These are phyloP conservation scores for Termitomyces sp. DNA, from an alignment of 768 basidiomycete genomes.

Conservation along the genomic window DNA sequence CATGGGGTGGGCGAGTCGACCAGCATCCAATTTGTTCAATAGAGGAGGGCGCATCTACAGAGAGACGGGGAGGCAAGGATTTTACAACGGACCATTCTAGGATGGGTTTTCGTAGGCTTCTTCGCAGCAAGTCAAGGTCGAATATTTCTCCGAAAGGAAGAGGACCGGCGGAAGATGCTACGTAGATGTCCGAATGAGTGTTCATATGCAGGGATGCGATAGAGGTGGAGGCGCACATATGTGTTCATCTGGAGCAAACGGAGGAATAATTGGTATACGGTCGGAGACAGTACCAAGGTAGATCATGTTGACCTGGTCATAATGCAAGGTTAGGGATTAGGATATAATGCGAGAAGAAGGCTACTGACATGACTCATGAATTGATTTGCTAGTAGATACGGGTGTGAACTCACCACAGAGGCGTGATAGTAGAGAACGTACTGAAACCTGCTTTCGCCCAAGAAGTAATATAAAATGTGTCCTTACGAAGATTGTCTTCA, in stretches of 20 bases:
- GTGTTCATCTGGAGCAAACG: conserved; percentile 38
- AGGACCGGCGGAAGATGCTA: conserved; percentile 26
- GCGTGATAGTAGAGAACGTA: conserved; percentile 20
- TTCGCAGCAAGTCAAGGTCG: conserved; percentile 32
- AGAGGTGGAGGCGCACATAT: conserved; percentile 21
- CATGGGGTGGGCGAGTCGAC: conserved; percentile 21
- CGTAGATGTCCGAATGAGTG: background rate
- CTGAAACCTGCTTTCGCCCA: conserved; percentile 56
- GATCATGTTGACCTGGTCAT: conserved; percentile 39
- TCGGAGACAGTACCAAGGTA: conserved; percentile 40
- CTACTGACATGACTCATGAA: conserved; percentile 28
- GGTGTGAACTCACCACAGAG: background rate
- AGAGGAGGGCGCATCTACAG: conserved; percentile 8
- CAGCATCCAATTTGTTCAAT: conserved; percentile 25
- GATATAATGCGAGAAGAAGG: background rate
- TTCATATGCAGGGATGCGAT: background rate
- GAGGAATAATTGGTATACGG: conserved; percentile 42
- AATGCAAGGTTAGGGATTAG: background rate
- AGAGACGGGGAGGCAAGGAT: conserved; percentile 17
- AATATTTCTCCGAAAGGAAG: conserved; percentile 39
- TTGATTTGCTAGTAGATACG: conserved; percentile 24
- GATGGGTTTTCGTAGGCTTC: conserved; percentile 30
- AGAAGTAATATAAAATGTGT: conserved; percentile 48
- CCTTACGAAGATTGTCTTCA: conserved; percentile 42
- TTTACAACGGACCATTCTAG: conserved; percentile 50